A percentile compares a stretch with the other conserved stretches of the same genome.
Evolutionary conservation across 768 basidiomycete genomes (phyloP).

Genomic region (Termitomyces eurrhizus): DNA sequence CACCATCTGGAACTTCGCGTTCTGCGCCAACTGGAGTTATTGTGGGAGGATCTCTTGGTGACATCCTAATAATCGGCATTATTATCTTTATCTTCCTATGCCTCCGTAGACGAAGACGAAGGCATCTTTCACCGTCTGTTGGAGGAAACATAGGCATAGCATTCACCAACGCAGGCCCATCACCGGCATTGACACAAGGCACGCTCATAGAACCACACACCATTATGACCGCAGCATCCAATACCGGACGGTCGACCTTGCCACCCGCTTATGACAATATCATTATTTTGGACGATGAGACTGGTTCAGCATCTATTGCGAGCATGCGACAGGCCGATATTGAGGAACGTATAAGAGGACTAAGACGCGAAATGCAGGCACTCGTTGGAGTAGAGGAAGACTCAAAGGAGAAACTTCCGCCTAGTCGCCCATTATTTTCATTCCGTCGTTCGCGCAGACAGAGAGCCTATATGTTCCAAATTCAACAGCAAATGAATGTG

Average conservation of each 20-base stretch:
- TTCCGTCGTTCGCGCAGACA: slow-evolving; percentile 4
- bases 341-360: slow-evolving; percentile 4
- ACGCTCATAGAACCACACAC: not conserved
- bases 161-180: not conserved
- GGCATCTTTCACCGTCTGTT: not conserved
- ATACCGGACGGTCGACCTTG: not conserved
- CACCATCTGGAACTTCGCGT: not conserved
- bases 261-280: not conserved
- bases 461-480: not conserved
- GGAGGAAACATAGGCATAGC: not conserved
- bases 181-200: not conserved
- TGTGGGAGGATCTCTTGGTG: slow-evolving; percentile 12
- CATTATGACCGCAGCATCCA: not conserved
- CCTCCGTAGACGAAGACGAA: not conserved
- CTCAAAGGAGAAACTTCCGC: not conserved
- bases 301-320: not conserved
- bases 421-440: not conserved
- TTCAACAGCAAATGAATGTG: slow-evolving; percentile 12
- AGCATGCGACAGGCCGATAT: slow-evolving; percentile 10
- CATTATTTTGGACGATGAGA: not conserved
- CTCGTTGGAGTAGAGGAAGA: not conserved
- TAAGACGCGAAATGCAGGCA: slow-evolving; percentile 8
- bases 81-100: slow-evolving; percentile 4
- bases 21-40: slow-evolving; percentile 7
- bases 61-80: slow-evolving; percentile 6